These are phyloP conservation scores for Stentor roeselii DNA, from an alignment of 73 alveolate genomes.

Conservation along the genomic window DNA sequence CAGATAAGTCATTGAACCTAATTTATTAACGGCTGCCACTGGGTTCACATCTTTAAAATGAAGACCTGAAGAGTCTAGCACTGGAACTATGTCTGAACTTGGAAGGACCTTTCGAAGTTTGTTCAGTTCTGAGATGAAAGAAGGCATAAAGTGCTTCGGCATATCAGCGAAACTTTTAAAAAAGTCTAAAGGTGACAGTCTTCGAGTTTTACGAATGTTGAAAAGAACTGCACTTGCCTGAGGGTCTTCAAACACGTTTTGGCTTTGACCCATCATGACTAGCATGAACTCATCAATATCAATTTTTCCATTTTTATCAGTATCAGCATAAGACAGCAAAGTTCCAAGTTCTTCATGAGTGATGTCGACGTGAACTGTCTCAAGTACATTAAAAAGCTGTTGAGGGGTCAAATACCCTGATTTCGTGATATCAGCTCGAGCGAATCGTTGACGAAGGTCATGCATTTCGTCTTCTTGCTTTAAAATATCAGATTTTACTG, in stretches of 20 bases:
- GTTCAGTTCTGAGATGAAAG: constrained; percentile 6
- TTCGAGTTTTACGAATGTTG: neutral
- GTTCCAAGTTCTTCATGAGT: neutral
- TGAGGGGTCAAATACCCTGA: constrained; percentile 7
- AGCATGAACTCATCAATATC: constrained; percentile 21
- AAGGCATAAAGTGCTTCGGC: constrained; percentile 22
- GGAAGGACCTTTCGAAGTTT: neutral
- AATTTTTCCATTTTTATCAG: constrained; percentile 1
- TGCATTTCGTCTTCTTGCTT: constrained; percentile 22
- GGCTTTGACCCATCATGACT: neutral
- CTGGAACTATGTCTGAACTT: neutral
- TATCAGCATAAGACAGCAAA: neutral
- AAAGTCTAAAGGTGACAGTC: neutral
- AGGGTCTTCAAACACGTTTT: neutral
- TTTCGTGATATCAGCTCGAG: neutral
- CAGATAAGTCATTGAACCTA: neutral
- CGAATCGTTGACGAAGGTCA: neutral
- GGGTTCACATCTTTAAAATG: constrained; percentile 11
- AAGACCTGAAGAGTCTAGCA: neutral
- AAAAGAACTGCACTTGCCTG: constrained; percentile 2
- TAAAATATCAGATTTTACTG: neutral
- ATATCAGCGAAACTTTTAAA: neutral
- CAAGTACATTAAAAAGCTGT: neutral
- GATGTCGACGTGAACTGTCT: neutral
- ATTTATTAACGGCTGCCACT: neutral